phyloP scores from a whole-genome alignment of 2,329 filamentous ascomycete species.

The Tolypocladium paradoxum region DNA sequence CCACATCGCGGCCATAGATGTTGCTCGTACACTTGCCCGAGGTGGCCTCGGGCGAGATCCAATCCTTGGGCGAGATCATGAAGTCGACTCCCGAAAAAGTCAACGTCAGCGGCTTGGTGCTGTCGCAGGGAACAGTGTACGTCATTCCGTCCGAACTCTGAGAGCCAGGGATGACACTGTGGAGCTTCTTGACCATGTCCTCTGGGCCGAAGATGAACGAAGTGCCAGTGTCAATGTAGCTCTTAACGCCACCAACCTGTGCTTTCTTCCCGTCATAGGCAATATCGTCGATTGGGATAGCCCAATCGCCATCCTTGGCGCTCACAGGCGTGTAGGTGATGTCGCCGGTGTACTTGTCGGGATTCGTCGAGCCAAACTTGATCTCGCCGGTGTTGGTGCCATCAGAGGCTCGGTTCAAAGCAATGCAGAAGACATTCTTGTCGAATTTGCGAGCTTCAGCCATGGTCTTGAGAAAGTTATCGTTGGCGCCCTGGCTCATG shows the following conservation, averaged over 20 bases:
- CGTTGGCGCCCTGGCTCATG: slow-evolving; percentile 45
- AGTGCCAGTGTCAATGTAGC: slow-evolving; percentile 78
- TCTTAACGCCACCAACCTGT: slow-evolving; percentile 43
- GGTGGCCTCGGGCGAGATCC: slow-evolving; percentile 40
- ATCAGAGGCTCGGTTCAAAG: slow-evolving; percentile 57
- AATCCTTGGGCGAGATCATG: slow-evolving; percentile 59
- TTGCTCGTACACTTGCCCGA: slow-evolving; percentile 55
- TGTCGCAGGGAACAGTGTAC: slow-evolving; percentile 65
- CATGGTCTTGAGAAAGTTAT: slow-evolving; percentile 59
- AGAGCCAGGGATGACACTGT: slow-evolving; percentile 55
- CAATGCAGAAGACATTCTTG: slow-evolving; percentile 59
- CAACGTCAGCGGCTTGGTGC: slow-evolving; percentile 48
- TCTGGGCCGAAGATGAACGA: slow-evolving; percentile 66
- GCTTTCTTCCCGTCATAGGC: slow-evolving; percentile 48
- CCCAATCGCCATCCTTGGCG: slow-evolving; percentile 53
- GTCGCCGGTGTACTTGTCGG: slow-evolving; percentile 53
- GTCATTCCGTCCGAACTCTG: slow-evolving; percentile 45
- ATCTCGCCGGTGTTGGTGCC: slow-evolving; percentile 62
- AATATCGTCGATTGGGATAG: slow-evolving; percentile 57
- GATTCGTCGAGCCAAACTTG: slow-evolving; percentile 63
- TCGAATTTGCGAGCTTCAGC: slow-evolving; percentile 42
- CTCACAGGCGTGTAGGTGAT: slow-evolving; percentile 52
- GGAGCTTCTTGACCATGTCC: slow-evolving; percentile 54
- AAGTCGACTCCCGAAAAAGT: slow-evolving; percentile 59
- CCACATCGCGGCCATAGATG: slow-evolving; percentile 61